phyloP scores from a whole-genome alignment of 345 rosid genomes.

The Mercurialis annua region DNA sequence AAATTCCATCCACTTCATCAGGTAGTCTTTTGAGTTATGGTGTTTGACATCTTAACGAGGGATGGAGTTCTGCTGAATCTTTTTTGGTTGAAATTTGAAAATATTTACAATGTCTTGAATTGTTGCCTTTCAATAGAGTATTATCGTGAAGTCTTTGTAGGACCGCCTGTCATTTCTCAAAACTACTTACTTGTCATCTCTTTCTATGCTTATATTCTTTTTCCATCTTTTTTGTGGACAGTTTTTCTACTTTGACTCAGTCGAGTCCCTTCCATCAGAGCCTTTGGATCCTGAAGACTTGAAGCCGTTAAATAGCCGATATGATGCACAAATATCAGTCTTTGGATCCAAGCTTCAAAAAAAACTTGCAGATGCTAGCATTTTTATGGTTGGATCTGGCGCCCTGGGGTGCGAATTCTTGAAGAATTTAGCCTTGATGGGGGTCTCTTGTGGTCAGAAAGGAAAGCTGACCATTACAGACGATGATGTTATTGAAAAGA shows the following conservation, averaged over 20 bases:
- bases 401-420: slow-evolving; percentile 97
- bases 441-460: slow-evolving; percentile 75
- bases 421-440: slow-evolving; percentile 92
- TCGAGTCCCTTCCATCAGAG: slow-evolving; percentile 85
- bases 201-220: neutral
- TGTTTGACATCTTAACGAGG: neutral
- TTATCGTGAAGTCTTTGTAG: neutral
- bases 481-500: slow-evolving; percentile 98
- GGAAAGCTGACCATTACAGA: slow-evolving; percentile 90
- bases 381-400: slow-evolving; percentile 91
- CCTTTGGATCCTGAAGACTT: slow-evolving; percentile 66
- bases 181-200: neutral
- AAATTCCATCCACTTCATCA: slow-evolving; percentile 94
- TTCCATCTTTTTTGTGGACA: slow-evolving; percentile 20
- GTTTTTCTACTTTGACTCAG: slow-evolving; percentile 95
- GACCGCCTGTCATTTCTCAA: neutral
- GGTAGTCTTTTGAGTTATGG: slow-evolving; percentile 30
- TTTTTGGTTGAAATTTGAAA: neutral
- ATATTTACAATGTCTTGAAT: neutral
- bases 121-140: neutral
- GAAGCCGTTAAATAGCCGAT: slow-evolving; percentile 69
- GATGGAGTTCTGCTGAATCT: too few relatives aligned
- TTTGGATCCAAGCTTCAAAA: slow-evolving; percentile 90
- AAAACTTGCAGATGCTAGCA: slow-evolving; percentile 78
- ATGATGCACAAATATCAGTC: slow-evolving; percentile 96